Conservation (phyloP, 768 basidiomycete species). For the Lactifluus hygrophoroides region DNA sequence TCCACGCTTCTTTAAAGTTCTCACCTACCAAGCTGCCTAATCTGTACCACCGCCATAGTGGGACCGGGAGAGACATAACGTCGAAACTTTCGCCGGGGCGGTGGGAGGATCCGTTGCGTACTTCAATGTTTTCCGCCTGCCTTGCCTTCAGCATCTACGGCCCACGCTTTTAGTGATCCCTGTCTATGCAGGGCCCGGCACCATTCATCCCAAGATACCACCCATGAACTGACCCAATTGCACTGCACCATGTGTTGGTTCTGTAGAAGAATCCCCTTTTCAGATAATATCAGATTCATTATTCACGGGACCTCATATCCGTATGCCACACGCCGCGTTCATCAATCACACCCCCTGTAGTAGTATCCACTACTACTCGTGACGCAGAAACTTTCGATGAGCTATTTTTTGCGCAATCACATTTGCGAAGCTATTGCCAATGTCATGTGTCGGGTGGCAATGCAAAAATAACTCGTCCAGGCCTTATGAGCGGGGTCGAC, state of each 20-base stretch:
- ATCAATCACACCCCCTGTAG: background rate
- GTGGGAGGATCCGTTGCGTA: constrained; percentile 43
- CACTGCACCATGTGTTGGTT: constrained; percentile 34
- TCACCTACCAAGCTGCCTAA: background rate
- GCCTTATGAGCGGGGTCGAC: background rate
- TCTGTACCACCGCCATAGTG: too few species aligned
- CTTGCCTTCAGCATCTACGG: constrained; percentile 44
- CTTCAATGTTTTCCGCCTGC: constrained; percentile 38
- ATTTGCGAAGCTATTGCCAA: too few species aligned
- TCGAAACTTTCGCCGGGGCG: constrained; percentile 46
- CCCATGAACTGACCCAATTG: constrained; percentile 39
- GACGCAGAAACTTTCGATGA: constrained; percentile 20
- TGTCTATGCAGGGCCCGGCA: constrained; percentile 36
- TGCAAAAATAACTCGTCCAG: background rate
- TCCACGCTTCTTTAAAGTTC: background rate
- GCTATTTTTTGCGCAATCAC: constrained; percentile 24
- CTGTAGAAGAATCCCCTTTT: constrained; percentile 21
- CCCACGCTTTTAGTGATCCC: constrained; percentile 26
- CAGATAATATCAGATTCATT: constrained; percentile 19
- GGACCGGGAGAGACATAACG: constrained; percentile 23
- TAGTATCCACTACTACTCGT: constrained; percentile 15
- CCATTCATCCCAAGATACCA: constrained; percentile 51
- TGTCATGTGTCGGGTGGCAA: background rate
- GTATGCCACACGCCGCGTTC: constrained; percentile 20
- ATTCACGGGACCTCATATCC: constrained; percentile 20